Conservation (phyloP, 2,329 filamentous ascomycete genomes). For the Cercospora berteroae region DNA sequence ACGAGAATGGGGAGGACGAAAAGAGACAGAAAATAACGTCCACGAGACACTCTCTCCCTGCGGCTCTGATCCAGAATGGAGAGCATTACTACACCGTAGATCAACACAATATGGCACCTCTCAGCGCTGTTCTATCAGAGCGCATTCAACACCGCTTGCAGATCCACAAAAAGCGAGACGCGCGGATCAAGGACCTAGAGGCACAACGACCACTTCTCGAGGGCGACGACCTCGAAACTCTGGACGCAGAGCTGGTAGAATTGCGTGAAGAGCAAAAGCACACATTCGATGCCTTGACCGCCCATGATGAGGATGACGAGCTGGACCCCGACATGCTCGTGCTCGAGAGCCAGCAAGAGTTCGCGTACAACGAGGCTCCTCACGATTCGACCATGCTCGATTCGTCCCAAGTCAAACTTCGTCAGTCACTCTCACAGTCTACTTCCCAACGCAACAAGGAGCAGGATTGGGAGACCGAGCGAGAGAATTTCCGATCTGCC, state of each 20-base stretch:
- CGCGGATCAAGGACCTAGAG: slow-evolving; percentile 14
- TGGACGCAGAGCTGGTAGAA: slow-evolving; percentile 15
- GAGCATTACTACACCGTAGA: slow-evolving; percentile 25
- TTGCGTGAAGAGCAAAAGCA: slow-evolving; percentile 31
- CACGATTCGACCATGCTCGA: slow-evolving; percentile 7
- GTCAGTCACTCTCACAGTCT: slow-evolving; percentile 20
- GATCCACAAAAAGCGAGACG: slow-evolving; percentile 40
- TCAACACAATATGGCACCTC: slow-evolving; percentile 34
- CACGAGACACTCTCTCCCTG: slow-evolving; percentile 36
- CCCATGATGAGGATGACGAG: slow-evolving; percentile 25
- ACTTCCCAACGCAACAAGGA: slow-evolving; percentile 17
- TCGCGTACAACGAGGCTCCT: slow-evolving; percentile 31
- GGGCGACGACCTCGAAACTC: slow-evolving; percentile 28
- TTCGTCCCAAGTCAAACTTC: slow-evolving; percentile 12
- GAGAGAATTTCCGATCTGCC: slow-evolving; percentile 41
- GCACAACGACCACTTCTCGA: slow-evolving; percentile 9
- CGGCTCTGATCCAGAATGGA: slow-evolving; percentile 27
- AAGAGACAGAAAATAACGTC: slow-evolving; percentile 29
- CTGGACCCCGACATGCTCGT: slow-evolving; percentile 36
- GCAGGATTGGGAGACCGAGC: slow-evolving; percentile 21
- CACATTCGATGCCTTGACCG: slow-evolving; percentile 26
- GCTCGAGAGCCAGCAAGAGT: slow-evolving; percentile 32
- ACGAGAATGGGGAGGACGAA: slow-evolving; percentile 7
- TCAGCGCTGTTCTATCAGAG: slow-evolving; percentile 35
- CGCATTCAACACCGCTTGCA: slow-evolving; percentile 40